Base-by-base conservation (phyloP, 2,329 filamentous ascomycete genomes). In the Neonectria hederae region DNA sequence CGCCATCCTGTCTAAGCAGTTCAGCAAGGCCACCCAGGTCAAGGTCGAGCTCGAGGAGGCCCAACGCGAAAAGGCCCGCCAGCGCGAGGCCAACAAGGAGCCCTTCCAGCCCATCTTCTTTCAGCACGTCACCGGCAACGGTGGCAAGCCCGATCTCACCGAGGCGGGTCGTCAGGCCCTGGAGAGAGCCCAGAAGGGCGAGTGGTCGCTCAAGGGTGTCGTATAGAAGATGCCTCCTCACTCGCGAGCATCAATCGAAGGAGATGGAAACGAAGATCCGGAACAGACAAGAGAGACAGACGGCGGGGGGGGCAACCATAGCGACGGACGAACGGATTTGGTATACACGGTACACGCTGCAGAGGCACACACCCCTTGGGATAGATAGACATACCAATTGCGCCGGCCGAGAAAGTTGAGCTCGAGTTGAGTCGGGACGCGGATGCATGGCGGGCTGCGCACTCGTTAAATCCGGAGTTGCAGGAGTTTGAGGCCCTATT, bases 11-110 rank as follows among this genome's bases (percentile, higher is more conserved):
- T 82, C 89, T 65, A 97, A 94, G 80, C 93, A 97, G 76, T 99
- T 89, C 79, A 87, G 86, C 45, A 89, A 91, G 68, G 96, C 96
- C 8, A 99, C 96, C 22, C 88, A 87, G 21, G 82, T 96, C 66
- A 99, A 99, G 83, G 89, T 93, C 65, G 93, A 97, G 73, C 87
- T 99, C 11, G 96, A 99, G 79, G 96, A 99, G 78, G 85, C 86
- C 46, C 96, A 99, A 81, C 86, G 96, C 32, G 87, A 92, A 73
- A 95, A 93, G 80, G 94, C 93, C 1, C 89, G 93, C 24, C 89
- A 95, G 76, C 86, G 96, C 46, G 91, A 95, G 76, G 85, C 85
- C 48, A 86, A 85, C 14, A 87, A 89, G 13, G 85, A 87, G 63
- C 86, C 88, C 35, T 99, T 92, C 89, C 84, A 90, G 69, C 96